Conservation (phyloP, 345 rosid species). For the Gossypium thurberi region DNA sequence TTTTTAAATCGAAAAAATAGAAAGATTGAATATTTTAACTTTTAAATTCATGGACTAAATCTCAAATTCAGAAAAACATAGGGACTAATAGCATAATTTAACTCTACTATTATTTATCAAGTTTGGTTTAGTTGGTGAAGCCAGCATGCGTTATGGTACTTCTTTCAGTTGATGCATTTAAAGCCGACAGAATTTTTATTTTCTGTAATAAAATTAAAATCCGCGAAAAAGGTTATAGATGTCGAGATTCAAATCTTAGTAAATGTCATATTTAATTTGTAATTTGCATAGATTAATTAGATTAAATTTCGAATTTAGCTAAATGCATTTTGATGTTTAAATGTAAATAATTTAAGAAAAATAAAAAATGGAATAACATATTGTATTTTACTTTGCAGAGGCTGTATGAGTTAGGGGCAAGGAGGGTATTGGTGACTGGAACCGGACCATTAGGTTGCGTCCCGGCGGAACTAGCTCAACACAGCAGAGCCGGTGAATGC, state of each 20-base stretch:
- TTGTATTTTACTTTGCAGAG: neutral
- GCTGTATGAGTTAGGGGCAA: neutral
- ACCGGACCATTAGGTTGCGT: slow-evolving; percentile 4
- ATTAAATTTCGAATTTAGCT: too few species aligned
- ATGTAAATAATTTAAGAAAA: too few species aligned
- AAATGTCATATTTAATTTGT: too few species aligned
- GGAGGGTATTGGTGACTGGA: neutral
- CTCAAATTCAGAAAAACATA: too few species aligned
- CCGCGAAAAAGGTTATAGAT: neutral
- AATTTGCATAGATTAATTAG: too few species aligned
- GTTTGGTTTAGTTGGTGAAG: slow-evolving; percentile 26
- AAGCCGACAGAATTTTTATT: neutral
- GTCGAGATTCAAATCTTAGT: neutral
- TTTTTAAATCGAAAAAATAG: too few species aligned
- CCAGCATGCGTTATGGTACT: slow-evolving; percentile 6
- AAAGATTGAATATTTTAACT: too few species aligned
- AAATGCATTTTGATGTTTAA: too few species aligned
- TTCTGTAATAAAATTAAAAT: neutral
- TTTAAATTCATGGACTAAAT: too few species aligned
- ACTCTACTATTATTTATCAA: neutral
- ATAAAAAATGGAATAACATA: neutral
- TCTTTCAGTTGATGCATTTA: neutral
- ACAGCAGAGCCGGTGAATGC: neutral
- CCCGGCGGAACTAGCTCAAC: slow-evolving; percentile 1
- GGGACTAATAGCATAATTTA: too few species aligned